Conservation (phyloP, 768 basidiomycete species). For the Suillus luteus region DNA sequence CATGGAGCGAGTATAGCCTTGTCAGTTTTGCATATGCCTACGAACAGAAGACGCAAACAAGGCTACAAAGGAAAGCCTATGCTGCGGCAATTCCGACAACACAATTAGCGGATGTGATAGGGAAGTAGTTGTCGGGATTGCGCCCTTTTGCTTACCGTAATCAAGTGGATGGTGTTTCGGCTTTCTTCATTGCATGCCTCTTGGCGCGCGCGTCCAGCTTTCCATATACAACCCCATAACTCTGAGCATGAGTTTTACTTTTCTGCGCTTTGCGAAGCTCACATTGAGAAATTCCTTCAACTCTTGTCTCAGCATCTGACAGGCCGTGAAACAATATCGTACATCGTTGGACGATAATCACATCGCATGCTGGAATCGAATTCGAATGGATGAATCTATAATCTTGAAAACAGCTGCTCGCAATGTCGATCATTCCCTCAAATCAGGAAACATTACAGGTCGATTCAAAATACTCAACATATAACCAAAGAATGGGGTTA, state of each 20-base stretch:
- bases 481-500: neutral
- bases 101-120: constrained; percentile 42
- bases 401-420: neutral
- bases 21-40: constrained; percentile 46
- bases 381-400: neutral
- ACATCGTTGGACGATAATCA: neutral
- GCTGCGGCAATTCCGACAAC: constrained; percentile 57
- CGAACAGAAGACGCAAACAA: constrained; percentile 57
- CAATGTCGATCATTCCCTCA: too few relatives aligned
- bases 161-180: too few relatives aligned
- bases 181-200: too few relatives aligned
- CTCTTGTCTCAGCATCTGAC: constrained; percentile 25
- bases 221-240: constrained; percentile 84
- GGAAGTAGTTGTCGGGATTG: neutral
- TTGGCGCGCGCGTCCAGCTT: too few relatives aligned
- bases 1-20: constrained; percentile 44
- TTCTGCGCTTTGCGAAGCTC: constrained; percentile 82
- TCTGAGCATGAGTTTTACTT: constrained; percentile 95
- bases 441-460: neutral
- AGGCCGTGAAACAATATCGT: neutral
- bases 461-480: neutral
- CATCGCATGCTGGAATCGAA: neutral
- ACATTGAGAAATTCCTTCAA: constrained; percentile 44
- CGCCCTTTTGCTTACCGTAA: too few relatives aligned
- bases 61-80: constrained; percentile 51